phyloP scores from a whole-genome alignment of 768 basidiomycete species.

The Collybiopsis confluens region DNA sequence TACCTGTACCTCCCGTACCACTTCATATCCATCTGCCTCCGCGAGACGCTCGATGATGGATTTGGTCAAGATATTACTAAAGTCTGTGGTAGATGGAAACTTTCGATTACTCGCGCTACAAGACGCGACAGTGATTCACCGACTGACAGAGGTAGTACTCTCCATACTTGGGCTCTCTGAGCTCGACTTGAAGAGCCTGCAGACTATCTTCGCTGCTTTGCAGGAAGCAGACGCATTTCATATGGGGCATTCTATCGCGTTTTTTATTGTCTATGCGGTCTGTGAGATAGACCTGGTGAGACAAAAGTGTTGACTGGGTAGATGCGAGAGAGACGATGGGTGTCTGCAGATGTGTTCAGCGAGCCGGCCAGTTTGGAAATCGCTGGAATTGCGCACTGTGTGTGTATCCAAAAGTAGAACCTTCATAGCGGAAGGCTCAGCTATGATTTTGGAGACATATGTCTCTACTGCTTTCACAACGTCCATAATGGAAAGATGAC shows the following conservation, averaged over 20 bases:
- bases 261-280: conserved; percentile 95
- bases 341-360: conserved; percentile 45
- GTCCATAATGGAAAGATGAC: conserved; percentile 60
- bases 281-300: conserved; percentile 96
- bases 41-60: conserved; percentile 88
- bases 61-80: conserved; percentile 92
- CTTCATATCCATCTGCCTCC: conserved; percentile 92
- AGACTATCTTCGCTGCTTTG: conserved; percentile 80
- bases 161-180: conserved; percentile 89
- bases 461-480: conserved; percentile 92
- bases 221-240: conserved; percentile 96
- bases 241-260: conserved; percentile 89
- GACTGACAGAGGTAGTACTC: conserved; percentile 99
- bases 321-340: conserved; percentile 93
- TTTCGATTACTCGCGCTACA: conserved; percentile 13
- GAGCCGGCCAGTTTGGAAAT: not conserved
- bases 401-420: conserved; percentile 91
- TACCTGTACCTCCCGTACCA: conserved; percentile 96
- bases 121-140: conserved; percentile 49
- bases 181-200: conserved; percentile 76
- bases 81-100: conserved; percentile 54
- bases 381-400: conserved; percentile 54
- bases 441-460: conserved; percentile 87
- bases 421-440: conserved; percentile 87
- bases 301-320: conserved; percentile 88